Conservation (phyloP, 2,329 filamentous ascomycete species). For the Ceratocystis smalleyi region DNA sequence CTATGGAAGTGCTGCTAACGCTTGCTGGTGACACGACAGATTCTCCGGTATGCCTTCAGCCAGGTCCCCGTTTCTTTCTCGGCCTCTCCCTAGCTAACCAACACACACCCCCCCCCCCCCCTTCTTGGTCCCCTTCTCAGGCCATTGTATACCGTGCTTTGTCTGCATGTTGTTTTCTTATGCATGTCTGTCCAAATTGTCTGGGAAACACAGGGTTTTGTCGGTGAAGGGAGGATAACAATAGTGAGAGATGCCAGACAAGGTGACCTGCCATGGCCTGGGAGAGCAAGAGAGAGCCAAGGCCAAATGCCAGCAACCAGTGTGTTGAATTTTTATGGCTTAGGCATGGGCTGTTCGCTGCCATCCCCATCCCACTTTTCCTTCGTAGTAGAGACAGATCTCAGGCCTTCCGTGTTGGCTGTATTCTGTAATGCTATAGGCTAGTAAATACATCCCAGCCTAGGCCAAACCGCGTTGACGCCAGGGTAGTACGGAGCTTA, state of each 20-base stretch:
- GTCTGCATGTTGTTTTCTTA: neutral
- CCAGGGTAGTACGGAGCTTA: neutral
- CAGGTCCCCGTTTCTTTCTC: neutral
- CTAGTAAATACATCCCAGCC: neutral
- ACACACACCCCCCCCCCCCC: neutral
- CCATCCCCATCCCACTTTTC: too few species aligned
- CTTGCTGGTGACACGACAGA: neutral
- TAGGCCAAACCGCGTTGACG: neutral
- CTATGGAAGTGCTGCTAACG: neutral
- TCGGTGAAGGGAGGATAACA: neutral
- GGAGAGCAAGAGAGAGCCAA: neutral
- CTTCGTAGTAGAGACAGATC: neutral
- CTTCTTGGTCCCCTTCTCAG: neutral
- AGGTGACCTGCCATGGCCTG: too few species aligned
- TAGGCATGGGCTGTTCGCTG: too few species aligned
- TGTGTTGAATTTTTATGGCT: too few species aligned
- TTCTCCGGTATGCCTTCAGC: slow-evolving; percentile 12
- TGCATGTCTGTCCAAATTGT: neutral
- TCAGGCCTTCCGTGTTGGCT: neutral
- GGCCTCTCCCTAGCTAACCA: neutral
- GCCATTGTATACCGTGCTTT: neutral
- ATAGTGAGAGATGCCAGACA: neutral
- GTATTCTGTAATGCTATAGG: neutral
- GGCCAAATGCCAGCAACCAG: too few species aligned
- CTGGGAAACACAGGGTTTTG: neutral